Percentiles rank a stretch among this genome's conserved stretches.
These are phyloP conservation scores for Acanthamoeba triangularis DNA, from an alignment of 208 protist genomes.

Conservation along the genomic window DNA sequence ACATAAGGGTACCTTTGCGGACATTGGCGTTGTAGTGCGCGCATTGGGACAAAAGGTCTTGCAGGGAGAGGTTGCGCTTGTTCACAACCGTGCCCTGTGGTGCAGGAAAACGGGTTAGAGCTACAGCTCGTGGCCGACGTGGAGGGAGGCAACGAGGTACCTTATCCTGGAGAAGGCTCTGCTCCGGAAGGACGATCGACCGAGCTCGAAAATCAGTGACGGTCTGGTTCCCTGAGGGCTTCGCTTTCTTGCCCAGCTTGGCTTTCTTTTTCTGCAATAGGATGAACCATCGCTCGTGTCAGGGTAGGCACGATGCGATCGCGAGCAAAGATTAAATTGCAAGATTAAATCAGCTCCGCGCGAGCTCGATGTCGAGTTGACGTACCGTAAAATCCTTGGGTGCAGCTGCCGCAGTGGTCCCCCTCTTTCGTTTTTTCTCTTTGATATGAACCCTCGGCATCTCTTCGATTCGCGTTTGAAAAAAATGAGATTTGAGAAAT, in stretches of 20 bases:
- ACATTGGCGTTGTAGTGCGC: slow-evolving; percentile 71
- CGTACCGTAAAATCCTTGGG: slow-evolving; percentile 37
- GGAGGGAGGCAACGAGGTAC: background rate
- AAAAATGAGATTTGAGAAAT: background rate
- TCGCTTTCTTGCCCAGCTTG: slow-evolving; percentile 57
- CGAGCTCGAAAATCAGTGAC: slow-evolving; percentile 43
- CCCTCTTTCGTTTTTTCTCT: background rate
- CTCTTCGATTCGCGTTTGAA: background rate
- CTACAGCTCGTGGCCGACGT: background rate
- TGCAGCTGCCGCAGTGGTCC: background rate
- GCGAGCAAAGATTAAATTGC: background rate
- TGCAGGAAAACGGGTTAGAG: background rate
- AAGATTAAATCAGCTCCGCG: background rate
- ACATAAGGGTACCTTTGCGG: slow-evolving; percentile 21
- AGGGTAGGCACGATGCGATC: too few species aligned
- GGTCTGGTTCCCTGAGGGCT: background rate
- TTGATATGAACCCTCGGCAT: slow-evolving; percentile 20
- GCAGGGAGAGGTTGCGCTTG: slow-evolving; percentile 66
- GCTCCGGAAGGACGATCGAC: slow-evolving; percentile 57
- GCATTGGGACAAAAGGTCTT: slow-evolving; percentile 39
- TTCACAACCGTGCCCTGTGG: slow-evolving; percentile 32
- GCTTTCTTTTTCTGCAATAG: slow-evolving; percentile 51
- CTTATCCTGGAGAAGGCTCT: slow-evolving; percentile 68
- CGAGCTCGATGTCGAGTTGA: too few species aligned
- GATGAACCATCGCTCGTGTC: too few species aligned